Evolutionary conservation across 139 green algal species (phyloP).

Genomic region (Protoeuglena noctilucae): DNA sequence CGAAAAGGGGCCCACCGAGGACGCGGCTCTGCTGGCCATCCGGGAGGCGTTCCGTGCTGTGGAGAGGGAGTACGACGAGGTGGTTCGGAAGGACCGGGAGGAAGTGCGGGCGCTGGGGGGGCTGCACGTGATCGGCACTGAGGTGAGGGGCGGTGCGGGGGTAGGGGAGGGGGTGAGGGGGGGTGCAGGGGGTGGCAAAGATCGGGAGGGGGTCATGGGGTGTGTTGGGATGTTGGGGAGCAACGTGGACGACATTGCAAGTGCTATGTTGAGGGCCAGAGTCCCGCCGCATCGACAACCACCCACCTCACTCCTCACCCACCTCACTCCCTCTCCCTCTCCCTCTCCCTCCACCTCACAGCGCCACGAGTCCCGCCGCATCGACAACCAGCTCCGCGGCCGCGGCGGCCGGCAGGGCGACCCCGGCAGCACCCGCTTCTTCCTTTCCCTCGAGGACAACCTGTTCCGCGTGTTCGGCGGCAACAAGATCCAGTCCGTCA

Average conservation of each 20-base stretch:
- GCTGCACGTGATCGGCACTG: constrained; percentile 90
- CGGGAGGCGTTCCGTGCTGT: constrained; percentile 43
- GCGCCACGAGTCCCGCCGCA: constrained; percentile 83
- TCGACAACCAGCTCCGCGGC: constrained; percentile 94
- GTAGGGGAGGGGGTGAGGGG: too few species aligned
- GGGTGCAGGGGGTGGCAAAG: too few species aligned
- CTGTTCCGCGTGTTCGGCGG: constrained; percentile 92
- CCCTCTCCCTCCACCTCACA: too few species aligned
- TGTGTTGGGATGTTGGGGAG: too few species aligned
- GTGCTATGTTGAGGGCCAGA: too few species aligned
- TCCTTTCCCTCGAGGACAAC: constrained; percentile 85
- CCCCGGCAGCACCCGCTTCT: constrained; percentile 80
- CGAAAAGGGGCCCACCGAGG: constrained; percentile 70
- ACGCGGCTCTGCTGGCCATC: constrained; percentile 44
- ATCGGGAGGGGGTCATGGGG: too few species aligned
- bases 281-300: too few species aligned
- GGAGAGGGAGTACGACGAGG: constrained; percentile 62
- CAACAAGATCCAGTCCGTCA: constrained; percentile 84
- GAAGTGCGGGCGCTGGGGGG: constrained; percentile 63
- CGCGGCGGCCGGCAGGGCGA: constrained; percentile 62
- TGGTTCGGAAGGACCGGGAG: constrained; percentile 74
- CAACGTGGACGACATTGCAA: too few species aligned
- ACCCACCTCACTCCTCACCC: too few species aligned
- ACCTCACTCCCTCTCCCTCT: too few species aligned
- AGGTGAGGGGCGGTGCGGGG: too few species aligned